These are phyloP conservation scores for Schoenoplectus tabernaemontani DNA, from an alignment of 202 grass and related monocot genomes.

Conservation along the genomic window DNA sequence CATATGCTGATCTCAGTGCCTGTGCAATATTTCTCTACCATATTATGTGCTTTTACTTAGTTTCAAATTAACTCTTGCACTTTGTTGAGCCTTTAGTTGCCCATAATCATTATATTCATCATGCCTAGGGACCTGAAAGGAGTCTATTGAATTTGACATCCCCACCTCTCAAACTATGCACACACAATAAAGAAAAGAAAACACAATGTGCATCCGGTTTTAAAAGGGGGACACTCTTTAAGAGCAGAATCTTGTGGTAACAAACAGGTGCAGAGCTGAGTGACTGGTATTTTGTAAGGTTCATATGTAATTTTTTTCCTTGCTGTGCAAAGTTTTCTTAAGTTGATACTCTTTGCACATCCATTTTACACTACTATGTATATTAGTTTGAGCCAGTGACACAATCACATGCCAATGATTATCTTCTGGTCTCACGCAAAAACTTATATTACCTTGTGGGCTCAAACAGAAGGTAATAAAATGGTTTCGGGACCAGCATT, in stretches of 20 bases:
- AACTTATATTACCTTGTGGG: slow-evolving; percentile 7
- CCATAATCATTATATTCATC: background rate
- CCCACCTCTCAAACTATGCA: background rate
- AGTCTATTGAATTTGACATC: background rate
- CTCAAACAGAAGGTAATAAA: slow-evolving; percentile 3
- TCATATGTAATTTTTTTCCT: background rate
- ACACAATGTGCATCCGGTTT: background rate
- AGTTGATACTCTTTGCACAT: background rate
- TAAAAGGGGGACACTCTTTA: background rate
- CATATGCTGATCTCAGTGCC: no score
- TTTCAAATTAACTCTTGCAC: background rate
- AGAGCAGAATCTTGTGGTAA: background rate
- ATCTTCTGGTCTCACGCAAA: background rate
- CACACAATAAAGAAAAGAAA: background rate
- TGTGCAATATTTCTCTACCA: no score
- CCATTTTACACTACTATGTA: background rate
- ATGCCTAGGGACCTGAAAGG: background rate
- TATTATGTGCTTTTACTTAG: background rate
- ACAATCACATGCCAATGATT: slow-evolving; percentile 26
- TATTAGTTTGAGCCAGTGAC: background rate
- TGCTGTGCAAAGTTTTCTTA: background rate
- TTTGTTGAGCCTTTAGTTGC: background rate
- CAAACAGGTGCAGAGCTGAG: background rate
- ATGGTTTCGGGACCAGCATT: slow-evolving; percentile 12
- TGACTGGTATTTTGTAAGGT: slow-evolving; percentile 1